Base-by-base conservation (phyloP, 768 basidiomycete genomes). In the Artomyces pyxidatus region DNA sequence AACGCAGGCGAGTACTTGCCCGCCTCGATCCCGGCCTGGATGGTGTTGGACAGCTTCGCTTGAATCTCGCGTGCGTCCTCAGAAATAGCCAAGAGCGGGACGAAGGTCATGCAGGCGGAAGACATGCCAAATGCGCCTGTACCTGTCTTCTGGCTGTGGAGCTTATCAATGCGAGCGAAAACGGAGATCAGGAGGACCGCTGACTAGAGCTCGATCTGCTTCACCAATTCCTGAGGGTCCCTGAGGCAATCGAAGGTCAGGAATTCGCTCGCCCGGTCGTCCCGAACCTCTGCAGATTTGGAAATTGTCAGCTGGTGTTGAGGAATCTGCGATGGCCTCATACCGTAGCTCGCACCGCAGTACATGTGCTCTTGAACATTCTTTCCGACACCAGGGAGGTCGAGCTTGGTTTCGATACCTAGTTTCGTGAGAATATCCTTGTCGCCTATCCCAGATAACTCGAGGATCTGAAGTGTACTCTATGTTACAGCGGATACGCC, bases 391-490 rank as follows among this genome's bases (percentile, higher is more conserved):
- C 54, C 47, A 37, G 12, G 49, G 25, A 56, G 39, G 29, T 54
- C 27, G 8, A 54, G 42, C 5, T 19, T 23, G 12, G 37, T 38
- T 16, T 47, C 19, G 9, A 56, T 50, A 6, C 49, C 49, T 10
- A 42, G 43, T 7, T 46, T 37, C n/a, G 26, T 37, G 17, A 56
- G 43, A 7, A 56, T 43, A 9, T 37, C 37, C 7, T 49, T 27
- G 27, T 54, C 26, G 11, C 55, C 55, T 10, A 56, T 56, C 3
- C 55, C 55, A 12, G 55, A 56, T 14, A 56, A 53, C 29, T 56
- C 55, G n/a, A 56, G 42, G 17, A 56, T 30, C 52, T 54, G 17
- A 2, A n/a, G n/a, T n/a, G n/a, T n/a, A n/a, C n/a, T n/a, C n/a
- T n/a, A n/a, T n/a, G n/a, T n/a, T n/a, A n/a, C n/a, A n/a, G n/a